These are phyloP conservation scores for Salvia splendens DNA, from an alignment of 257 asterid genomes.

Conservation along the genomic window DNA sequence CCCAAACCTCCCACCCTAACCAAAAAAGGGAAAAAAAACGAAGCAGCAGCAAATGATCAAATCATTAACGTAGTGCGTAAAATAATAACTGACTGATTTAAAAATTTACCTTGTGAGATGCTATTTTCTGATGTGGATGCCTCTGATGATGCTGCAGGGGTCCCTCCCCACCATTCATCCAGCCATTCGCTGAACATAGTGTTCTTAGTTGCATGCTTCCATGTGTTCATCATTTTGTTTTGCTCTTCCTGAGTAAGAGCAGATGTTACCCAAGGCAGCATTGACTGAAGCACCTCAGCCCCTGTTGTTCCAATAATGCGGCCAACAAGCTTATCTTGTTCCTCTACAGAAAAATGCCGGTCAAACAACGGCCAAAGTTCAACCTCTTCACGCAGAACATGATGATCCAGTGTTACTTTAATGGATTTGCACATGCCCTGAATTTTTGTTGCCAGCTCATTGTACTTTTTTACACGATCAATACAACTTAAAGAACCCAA, in stretches of 20 bases:
- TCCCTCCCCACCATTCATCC: slow-evolving; percentile 96
- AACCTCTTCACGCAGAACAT: slow-evolving; percentile 90
- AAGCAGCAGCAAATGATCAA: neutral
- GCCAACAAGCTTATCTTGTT: slow-evolving; percentile 93
- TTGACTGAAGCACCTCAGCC: slow-evolving; percentile 95
- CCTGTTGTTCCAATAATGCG: slow-evolving; percentile 96
- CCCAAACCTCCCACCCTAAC: too few relatives aligned
- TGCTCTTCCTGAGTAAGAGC: slow-evolving; percentile 98
- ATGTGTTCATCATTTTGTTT: slow-evolving; percentile 91
- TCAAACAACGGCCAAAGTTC: slow-evolving; percentile 98
- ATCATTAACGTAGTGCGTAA: slow-evolving; percentile 1
- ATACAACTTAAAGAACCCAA: slow-evolving; percentile 38
- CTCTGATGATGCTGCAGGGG: slow-evolving; percentile 48
- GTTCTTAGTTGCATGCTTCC: slow-evolving; percentile 94
- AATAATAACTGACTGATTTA: slow-evolving; percentile 12
- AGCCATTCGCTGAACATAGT: slow-evolving; percentile 99
- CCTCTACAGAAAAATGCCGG: slow-evolving; percentile 85
- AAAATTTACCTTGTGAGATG: slow-evolving; percentile 55
- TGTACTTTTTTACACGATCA: slow-evolving; percentile 57
- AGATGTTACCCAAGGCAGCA: slow-evolving; percentile 98
- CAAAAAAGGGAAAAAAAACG: too few relatives aligned
- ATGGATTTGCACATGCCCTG: slow-evolving; percentile 98
- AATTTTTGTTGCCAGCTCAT: slow-evolving; percentile 82
- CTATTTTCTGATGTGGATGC: slow-evolving; percentile 52
- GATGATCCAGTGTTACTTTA: slow-evolving; percentile 95